These are phyloP conservation scores for Gossypium bickii DNA, from an alignment of 345 rosid species.

Conservation along the genomic window DNA sequence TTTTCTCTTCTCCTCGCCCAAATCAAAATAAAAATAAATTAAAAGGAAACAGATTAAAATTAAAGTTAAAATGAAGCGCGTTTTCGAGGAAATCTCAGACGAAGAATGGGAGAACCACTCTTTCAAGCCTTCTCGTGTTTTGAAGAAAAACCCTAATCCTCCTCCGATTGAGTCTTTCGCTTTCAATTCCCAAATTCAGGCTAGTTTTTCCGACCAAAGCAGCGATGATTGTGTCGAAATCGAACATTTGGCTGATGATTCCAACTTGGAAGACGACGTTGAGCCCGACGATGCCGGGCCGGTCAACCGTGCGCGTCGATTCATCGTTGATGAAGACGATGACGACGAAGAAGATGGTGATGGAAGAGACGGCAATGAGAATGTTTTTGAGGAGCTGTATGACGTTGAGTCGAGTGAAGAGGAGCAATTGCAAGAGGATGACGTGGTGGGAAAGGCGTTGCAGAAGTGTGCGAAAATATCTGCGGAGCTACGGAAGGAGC, in stretches of 20 bases:
- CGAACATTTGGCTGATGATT: constrained; percentile 23
- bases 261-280: constrained; percentile 34
- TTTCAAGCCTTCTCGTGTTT: constrained; percentile 76
- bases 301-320: constrained; percentile 58
- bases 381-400: constrained; percentile 39
- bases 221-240: constrained; percentile 50
- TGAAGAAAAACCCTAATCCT: constrained; percentile 40
- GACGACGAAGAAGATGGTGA: constrained; percentile 22
- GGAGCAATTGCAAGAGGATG: constrained; percentile 41
- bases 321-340: constrained; percentile 71
- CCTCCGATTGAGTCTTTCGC: constrained; percentile 85
- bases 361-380: constrained; percentile 20
- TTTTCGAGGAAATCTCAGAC: constrained; percentile 77
- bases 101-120: constrained; percentile 80
- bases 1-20: not conserved
- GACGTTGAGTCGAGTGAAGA: constrained; percentile 51
- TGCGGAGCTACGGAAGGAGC: constrained; percentile 61
- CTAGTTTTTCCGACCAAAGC: constrained; percentile 19
- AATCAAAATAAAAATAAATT: not conserved
- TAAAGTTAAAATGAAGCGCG: constrained; percentile 52
- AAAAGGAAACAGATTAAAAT: not conserved
- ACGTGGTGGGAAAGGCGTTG: constrained; percentile 83
- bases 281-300: constrained; percentile 43
- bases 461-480: constrained; percentile 88
- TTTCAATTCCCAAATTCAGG: constrained; percentile 26